phyloP scores from a whole-genome alignment of 2,329 filamentous ascomycete species.

The Alternaria alternata region DNA sequence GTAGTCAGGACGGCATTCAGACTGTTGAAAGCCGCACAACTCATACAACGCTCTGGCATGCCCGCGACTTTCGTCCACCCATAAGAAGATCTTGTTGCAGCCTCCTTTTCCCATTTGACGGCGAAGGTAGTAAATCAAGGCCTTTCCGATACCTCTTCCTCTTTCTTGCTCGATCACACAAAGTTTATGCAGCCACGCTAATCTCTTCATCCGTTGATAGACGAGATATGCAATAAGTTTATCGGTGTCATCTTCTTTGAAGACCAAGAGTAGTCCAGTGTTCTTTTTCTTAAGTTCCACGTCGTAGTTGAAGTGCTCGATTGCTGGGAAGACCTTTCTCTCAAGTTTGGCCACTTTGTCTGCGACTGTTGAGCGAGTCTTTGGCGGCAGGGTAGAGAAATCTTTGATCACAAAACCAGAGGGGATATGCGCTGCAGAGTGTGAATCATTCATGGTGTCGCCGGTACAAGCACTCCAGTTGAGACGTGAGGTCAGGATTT shows the following conservation, averaged over 20 bases:
- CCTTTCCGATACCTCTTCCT: conserved; percentile 56
- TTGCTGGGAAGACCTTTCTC: conserved; percentile 60
- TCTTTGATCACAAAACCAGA: conserved; percentile 24
- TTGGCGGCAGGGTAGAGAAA: conserved; percentile 26
- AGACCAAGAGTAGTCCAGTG: conserved; percentile 53
- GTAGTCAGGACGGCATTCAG: conserved; percentile 58
- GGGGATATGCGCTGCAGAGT: neutral
- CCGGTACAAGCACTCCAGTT: neutral
- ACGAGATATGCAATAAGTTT: conserved; percentile 55
- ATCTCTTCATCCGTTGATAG: conserved; percentile 35
- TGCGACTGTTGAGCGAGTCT: conserved; percentile 28
- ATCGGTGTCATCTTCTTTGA: conserved; percentile 23
- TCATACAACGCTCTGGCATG: conserved; percentile 57
- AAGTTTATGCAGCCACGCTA: conserved; percentile 61
- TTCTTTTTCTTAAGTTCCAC: conserved; percentile 60
- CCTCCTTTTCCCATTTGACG: conserved; percentile 55
- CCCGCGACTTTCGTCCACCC: conserved; percentile 60
- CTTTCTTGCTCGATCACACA: conserved; percentile 59
- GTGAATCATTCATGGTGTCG: conserved; percentile 12
- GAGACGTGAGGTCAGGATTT: neutral
- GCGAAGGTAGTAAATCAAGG: conserved; percentile 56
- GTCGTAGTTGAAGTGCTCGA: conserved; percentile 60
- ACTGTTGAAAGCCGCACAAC: conserved; percentile 56
- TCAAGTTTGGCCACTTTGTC: conserved; percentile 50
- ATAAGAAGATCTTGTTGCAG: conserved; percentile 59